phyloP scores from a whole-genome alignment of 768 basidiomycete genomes.

The Lanmaoa rubissima region DNA sequence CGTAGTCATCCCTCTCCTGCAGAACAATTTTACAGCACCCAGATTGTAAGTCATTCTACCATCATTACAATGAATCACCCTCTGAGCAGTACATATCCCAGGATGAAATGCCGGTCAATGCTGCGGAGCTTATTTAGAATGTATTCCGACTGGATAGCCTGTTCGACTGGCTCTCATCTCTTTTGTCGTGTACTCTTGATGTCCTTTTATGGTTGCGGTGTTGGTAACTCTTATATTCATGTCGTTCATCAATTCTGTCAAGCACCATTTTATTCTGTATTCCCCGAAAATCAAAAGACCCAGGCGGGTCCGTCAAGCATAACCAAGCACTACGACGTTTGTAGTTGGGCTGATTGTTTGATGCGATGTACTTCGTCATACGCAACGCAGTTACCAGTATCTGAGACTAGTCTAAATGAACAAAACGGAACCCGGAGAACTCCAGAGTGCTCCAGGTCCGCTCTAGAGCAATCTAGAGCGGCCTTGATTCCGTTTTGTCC shows the following conservation, averaged over 20 bases:
- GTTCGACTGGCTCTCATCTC: slow-evolving; percentile 3
- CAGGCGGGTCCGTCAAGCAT: not conserved
- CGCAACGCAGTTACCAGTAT: too few species aligned
- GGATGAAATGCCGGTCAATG: slow-evolving; percentile 99
- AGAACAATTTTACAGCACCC: slow-evolving; percentile 98
- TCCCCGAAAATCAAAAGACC: not conserved
- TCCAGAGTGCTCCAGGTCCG: too few species aligned
- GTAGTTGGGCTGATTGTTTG: not conserved
- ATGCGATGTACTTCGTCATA: not conserved
- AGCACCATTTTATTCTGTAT: not conserved
- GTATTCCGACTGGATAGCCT: not conserved
- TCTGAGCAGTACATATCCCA: slow-evolving; percentile 36
- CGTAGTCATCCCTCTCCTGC: slow-evolving; percentile 12
- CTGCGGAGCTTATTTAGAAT: slow-evolving; percentile 88
- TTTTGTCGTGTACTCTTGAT: slow-evolving; percentile 20
- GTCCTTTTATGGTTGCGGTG: slow-evolving; percentile 6
- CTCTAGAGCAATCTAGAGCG: too few species aligned
- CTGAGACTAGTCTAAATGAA: too few species aligned
- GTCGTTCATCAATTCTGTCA: slow-evolving; percentile 4
- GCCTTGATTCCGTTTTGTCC: too few species aligned
- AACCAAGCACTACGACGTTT: not conserved
- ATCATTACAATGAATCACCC: not conserved
- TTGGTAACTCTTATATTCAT: slow-evolving; percentile 9
- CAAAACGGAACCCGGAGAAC: too few species aligned
- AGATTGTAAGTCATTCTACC: slow-evolving; percentile 59